Evolutionary conservation across 2,329 filamentous ascomycete genomes (phyloP).

Genomic region (Apiospora malaysiana): DNA sequence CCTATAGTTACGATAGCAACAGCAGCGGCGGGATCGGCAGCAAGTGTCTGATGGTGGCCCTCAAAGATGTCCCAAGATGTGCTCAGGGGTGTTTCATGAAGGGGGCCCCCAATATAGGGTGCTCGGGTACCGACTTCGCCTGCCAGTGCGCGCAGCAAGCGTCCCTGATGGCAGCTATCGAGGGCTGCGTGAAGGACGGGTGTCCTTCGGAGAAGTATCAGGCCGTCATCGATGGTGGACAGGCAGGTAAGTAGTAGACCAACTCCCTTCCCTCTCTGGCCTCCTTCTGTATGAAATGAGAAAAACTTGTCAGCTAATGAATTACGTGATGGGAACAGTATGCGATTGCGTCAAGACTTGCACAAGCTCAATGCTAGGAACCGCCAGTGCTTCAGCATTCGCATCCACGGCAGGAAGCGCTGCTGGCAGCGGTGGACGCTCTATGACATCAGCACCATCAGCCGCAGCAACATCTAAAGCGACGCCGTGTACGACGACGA

Average conservation of each 20-base stretch:
- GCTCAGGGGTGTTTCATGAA: conserved; percentile 41
- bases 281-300: background rate
- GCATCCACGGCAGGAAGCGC: background rate
- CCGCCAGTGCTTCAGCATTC: background rate
- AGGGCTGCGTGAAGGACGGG: conserved; percentile 37
- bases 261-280: background rate
- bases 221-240: conserved; percentile 40
- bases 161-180: conserved; percentile 38
- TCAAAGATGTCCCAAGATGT: conserved; percentile 36
- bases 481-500: background rate
- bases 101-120: conserved; percentile 37
- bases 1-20: background rate
- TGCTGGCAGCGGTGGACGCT: background rate
- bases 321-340: background rate
- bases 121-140: conserved; percentile 37
- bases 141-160: conserved; percentile 41
- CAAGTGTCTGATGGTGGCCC: conserved; percentile 25
- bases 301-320: background rate
- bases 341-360: background rate
- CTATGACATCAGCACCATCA: too few relatives aligned
- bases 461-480: background rate
- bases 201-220: conserved; percentile 36
- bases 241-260: conserved; percentile 31
- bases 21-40: conserved; percentile 13
- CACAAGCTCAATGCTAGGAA: background rate